Evolutionary conservation across 225 moss, liverwort and hornwort genomes (phyloP).

Genomic region (Physcomitrellopsis africana): DNA sequence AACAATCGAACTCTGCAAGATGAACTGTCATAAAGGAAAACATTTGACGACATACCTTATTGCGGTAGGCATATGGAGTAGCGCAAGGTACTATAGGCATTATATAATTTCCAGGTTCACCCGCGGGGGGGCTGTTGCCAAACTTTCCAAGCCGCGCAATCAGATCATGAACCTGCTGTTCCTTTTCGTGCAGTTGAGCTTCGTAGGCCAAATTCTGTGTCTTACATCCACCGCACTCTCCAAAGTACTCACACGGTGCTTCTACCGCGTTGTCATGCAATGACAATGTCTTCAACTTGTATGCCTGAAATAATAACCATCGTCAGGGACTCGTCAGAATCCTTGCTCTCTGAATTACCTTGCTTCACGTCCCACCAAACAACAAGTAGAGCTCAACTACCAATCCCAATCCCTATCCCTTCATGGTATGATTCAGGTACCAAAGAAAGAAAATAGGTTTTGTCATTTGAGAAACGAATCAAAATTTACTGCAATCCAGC

Average conservation of each 20-base stretch:
- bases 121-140: slow-evolving; percentile 65
- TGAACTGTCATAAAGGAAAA: not conserved
- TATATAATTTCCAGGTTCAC: slow-evolving; percentile 69
- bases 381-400: not conserved
- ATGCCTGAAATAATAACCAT: slow-evolving; percentile 58
- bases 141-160: slow-evolving; percentile 90
- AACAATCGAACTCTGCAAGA: not conserved
- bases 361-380: slow-evolving; percentile 1
- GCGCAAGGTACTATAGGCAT: slow-evolving; percentile 86
- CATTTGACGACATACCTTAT: slow-evolving; percentile 61
- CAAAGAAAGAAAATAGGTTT: not conserved
- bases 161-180: slow-evolving; percentile 92
- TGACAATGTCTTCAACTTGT: slow-evolving; percentile 92
- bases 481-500: not conserved
- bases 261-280: slow-evolving; percentile 82
- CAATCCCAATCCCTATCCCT: not conserved
- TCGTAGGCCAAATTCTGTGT: slow-evolving; percentile 89
- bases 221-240: slow-evolving; percentile 96
- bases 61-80: slow-evolving; percentile 80
- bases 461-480: too few species aligned
- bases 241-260: slow-evolving; percentile 91
- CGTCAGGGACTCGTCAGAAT: not conserved
- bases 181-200: slow-evolving; percentile 83
- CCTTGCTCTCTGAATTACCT: not conserved
- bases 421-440: not conserved